Evolutionary conservation across 2,329 filamentous ascomycete genomes (phyloP), one percentile per base, ranked within the genome.

Genomic region (Clonostachys sp.): DNA sequence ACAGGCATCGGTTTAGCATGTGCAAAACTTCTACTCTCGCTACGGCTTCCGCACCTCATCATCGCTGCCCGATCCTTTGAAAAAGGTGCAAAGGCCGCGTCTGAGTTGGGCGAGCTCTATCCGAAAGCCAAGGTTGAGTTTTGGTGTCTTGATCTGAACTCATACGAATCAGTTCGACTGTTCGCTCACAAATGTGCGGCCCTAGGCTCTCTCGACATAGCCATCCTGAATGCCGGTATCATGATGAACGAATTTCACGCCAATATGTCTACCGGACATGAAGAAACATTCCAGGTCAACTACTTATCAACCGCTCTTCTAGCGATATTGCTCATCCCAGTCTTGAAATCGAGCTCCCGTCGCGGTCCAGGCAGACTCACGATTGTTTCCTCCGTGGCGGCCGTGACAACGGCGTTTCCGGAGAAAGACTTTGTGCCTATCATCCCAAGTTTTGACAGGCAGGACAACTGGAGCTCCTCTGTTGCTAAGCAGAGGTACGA

Each of bases 1-100:
- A 59, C 52, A 5, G 73, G 73, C 0, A 57, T 76, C 1, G 73
- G 73, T 4, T 57, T 72, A 16, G 72, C 73, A 57, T 54, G 62
- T 5, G 61, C 63, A 8, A 57, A 60, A 2, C 68, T 74, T 50
- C 62, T 75, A 38, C 58, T 68, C 3, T 48, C 55, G 5, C 59
- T 67, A 34, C 56, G 60, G 1, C 55, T 71, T 12, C 59, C 60
- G 5, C 63, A 61, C 34, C 54, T 75, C 4, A 66, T 75, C 48
- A 53, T 75, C 16, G 70, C 62, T 10, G 70, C 72, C 5, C 68
- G 72, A 3, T 54, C 53, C 3, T 24, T 56, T 1, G 48, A 57
- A 9, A 50, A 35, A 1, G 57, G 57, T 1, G 45, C 43, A 9
- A 41, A 20, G 5, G 54, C 57, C 1, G 54, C 54, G 0, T 13